Conservation (phyloP, 768 basidiomycete species). For the Agaricus blazei region DNA sequence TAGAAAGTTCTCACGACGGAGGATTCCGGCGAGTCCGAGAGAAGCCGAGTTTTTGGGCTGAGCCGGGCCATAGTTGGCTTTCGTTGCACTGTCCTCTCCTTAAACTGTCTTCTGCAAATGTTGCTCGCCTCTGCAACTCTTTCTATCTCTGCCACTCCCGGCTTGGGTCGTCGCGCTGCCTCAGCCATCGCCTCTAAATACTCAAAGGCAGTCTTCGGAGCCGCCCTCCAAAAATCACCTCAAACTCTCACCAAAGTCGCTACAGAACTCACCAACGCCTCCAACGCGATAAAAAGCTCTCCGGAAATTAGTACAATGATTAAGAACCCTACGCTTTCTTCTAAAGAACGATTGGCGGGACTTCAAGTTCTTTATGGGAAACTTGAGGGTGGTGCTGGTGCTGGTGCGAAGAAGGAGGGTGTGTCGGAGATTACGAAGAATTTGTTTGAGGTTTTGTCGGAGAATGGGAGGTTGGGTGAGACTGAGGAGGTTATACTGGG, state of each 20-base stretch:
- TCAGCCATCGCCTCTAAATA: constrained; percentile 80
- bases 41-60: constrained; percentile 27
- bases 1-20: constrained; percentile 26
- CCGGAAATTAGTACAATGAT: constrained; percentile 70
- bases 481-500: constrained; percentile 83
- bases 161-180: constrained; percentile 65
- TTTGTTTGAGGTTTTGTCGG: constrained; percentile 82
- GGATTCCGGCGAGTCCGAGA: constrained; percentile 26
- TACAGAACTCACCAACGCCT: constrained; percentile 70
- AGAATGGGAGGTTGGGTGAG: constrained; percentile 89
- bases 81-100: constrained; percentile 15
- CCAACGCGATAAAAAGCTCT: constrained; percentile 60
- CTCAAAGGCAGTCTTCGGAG: constrained; percentile 76
- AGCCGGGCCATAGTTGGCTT: constrained; percentile 14
- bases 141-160: constrained; percentile 38
- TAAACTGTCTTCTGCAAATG: constrained; percentile 20
- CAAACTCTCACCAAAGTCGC: constrained; percentile 82
- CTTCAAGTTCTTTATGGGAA: constrained; percentile 65
- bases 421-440: constrained; percentile 88
- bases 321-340: constrained; percentile 86
- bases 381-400: constrained; percentile 46
- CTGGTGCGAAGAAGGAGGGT: constrained; percentile 64
- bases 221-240: constrained; percentile 79
- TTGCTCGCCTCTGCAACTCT: constrained; percentile 58
- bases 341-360: constrained; percentile 65